Conservation (phyloP, 2,329 filamentous ascomycete genomes). For the Scedosporium minutisporum region DNA sequence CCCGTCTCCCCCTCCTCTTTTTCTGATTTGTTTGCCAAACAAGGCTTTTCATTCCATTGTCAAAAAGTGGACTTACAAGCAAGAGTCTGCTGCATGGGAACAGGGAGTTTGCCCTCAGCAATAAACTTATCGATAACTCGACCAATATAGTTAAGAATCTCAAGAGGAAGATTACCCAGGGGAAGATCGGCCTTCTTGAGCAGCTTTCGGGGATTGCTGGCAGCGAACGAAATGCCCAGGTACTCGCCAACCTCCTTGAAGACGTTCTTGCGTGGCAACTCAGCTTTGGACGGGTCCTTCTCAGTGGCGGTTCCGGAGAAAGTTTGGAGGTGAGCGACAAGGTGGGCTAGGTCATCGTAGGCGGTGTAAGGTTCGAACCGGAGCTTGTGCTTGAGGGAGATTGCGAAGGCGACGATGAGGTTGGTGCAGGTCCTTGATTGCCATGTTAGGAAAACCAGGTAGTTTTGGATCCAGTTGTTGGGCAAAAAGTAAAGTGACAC, state of each 20-base stretch:
- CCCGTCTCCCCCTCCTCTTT: too few relatives aligned
- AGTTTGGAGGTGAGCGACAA: constrained; percentile 65
- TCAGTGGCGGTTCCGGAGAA: constrained; percentile 51
- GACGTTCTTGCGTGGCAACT: constrained; percentile 32
- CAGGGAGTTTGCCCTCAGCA: constrained; percentile 41
- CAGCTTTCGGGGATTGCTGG: constrained; percentile 67
- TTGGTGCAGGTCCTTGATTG: constrained; percentile 54
- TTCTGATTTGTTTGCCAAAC: too few relatives aligned
- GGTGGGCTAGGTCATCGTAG: constrained; percentile 62
- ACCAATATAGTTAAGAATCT: constrained; percentile 66
- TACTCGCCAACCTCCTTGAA: constrained; percentile 63
- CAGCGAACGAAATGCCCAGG: constrained; percentile 66
- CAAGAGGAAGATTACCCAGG: constrained; percentile 73
- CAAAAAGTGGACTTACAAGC: constrained; percentile 25
- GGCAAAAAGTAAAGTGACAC: background rate
- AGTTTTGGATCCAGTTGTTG: too few relatives aligned
- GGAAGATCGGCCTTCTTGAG: constrained; percentile 65
- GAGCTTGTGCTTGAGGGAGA: constrained; percentile 70
- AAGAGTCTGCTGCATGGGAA: constrained; percentile 50
- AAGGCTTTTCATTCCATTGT: too few relatives aligned
- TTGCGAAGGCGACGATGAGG: constrained; percentile 66
- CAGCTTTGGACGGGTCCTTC: constrained; percentile 22
- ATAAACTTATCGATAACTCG: constrained; percentile 56
- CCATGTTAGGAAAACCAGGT: background rate
- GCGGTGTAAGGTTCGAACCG: constrained; percentile 74